These are phyloP conservation scores for Geotrichum carabidarum DNA, from an alignment of 1,139 yeast genomes.

Conservation along the genomic window DNA sequence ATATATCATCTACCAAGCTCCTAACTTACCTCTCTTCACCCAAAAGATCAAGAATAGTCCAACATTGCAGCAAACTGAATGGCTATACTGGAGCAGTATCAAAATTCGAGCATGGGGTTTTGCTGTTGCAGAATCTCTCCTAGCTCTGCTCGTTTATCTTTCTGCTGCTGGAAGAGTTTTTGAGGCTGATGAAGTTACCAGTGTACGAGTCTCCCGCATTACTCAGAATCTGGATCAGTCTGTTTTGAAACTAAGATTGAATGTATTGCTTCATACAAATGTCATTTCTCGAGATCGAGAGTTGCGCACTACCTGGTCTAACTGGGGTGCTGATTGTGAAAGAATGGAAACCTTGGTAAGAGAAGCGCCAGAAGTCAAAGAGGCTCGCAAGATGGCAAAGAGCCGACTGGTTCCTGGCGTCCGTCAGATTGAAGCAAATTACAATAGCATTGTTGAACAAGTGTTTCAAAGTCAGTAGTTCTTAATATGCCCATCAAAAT, in stretches of 20 bases:
- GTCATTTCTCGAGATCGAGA: slow-evolving; percentile 15
- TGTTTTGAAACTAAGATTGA: slow-evolving; percentile 9
- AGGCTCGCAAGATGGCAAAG: slow-evolving; percentile 17
- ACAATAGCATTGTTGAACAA: neutral
- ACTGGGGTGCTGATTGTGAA: slow-evolving; percentile 14
- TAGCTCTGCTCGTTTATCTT: slow-evolving; percentile 22
- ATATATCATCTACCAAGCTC: slow-evolving; percentile 11
- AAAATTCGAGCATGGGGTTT: slow-evolving; percentile 22
- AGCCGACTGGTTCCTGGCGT: slow-evolving; percentile 10
- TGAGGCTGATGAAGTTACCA: slow-evolving; percentile 16
- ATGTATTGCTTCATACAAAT: slow-evolving; percentile 16
- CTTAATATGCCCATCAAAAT: neutral
- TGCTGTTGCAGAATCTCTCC: slow-evolving; percentile 18
- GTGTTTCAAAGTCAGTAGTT: neutral
- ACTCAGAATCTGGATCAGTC: slow-evolving; percentile 6
- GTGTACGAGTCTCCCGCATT: slow-evolving; percentile 5
- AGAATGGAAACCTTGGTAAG: neutral
- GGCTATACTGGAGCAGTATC: slow-evolving; percentile 25
- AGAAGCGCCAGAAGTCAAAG: slow-evolving; percentile 8
- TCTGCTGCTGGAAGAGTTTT: slow-evolving; percentile 26
- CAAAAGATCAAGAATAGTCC: slow-evolving; percentile 14
- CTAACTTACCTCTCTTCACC: slow-evolving; percentile 6
- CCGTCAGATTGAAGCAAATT: neutral
- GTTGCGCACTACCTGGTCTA: slow-evolving; percentile 10
- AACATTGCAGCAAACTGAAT: slow-evolving; percentile 19